phyloP scores from a whole-genome alignment of 495 filamentous ascomycete genomes.

The Neurospora hispaniola region DNA sequence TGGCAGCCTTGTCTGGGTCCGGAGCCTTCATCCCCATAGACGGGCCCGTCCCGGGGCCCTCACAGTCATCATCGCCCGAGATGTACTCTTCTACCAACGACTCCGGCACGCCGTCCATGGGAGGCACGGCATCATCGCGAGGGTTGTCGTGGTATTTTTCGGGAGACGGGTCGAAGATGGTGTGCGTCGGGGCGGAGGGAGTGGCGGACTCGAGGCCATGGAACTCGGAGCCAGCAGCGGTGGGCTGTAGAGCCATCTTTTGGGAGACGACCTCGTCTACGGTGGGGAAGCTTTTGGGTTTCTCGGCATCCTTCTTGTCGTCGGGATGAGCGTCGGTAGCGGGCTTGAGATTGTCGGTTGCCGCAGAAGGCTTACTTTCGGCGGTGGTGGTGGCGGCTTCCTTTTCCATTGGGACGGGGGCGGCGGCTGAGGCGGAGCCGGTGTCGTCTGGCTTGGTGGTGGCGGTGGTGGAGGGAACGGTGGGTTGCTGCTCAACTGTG shows the following conservation, averaged over 20 bases:
- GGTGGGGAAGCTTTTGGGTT: not conserved
- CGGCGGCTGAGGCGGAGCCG: not conserved
- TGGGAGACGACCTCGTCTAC: not conserved
- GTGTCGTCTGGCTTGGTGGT: slow-evolving; percentile 1
- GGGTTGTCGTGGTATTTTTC: not conserved
- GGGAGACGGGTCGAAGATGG: not conserved
- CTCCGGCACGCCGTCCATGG: not conserved
- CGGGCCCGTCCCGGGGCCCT: not conserved
- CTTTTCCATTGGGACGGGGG: not conserved
- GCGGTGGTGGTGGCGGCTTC: slow-evolving; percentile 4
- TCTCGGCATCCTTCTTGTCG: slow-evolving; percentile 2
- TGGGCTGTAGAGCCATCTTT: not conserved
- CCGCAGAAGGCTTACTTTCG: not conserved
- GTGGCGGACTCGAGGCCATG: not conserved
- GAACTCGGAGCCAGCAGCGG: not conserved
- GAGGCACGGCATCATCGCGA: not conserved
- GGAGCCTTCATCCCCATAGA: not conserved
- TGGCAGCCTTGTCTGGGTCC: not conserved
- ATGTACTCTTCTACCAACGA: not conserved
- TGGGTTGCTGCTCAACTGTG: not conserved
- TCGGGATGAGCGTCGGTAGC: not conserved
- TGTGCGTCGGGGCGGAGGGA: not conserved
- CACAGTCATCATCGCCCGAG: not conserved
- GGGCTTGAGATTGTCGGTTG: not conserved
- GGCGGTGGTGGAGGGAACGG: not conserved